Percentiles rank a stretch among this genome's conserved stretches.
These are phyloP conservation scores for Fusarium newnesense DNA, from an alignment of 2,329 filamentous ascomycete species.

Conservation along the genomic window DNA sequence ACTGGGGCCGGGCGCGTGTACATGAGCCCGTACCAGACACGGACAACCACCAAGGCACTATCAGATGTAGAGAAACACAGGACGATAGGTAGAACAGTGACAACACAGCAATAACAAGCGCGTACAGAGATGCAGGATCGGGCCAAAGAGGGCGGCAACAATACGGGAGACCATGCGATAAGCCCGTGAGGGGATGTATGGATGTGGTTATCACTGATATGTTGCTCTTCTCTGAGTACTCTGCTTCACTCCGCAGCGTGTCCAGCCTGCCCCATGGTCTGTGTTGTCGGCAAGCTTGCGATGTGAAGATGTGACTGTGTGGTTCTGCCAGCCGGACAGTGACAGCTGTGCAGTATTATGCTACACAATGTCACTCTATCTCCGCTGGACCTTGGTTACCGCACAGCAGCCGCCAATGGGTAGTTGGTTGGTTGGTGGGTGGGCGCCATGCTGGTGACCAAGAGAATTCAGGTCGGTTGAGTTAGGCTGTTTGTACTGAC, in stretches of 20 bases:
- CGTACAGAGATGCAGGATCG: slow-evolving; percentile 27
- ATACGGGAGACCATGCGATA: slow-evolving; percentile 26
- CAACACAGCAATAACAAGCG: slow-evolving; percentile 29
- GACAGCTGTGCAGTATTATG: slow-evolving; percentile 37
- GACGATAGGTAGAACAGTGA: slow-evolving; percentile 5
- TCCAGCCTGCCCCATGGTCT: slow-evolving; percentile 8
- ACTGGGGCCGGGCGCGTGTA: slow-evolving; percentile 41
- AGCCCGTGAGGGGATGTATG: slow-evolving; percentile 29
- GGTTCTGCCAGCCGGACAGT: slow-evolving; percentile 25
- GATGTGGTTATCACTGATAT: slow-evolving; percentile 1
- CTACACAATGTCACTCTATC: slow-evolving; percentile 38
- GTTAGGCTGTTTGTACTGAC: slow-evolving; percentile 14
- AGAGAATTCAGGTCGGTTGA: slow-evolving; percentile 4
- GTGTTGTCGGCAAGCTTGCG: slow-evolving; percentile 22
- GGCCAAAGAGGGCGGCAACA: slow-evolving; percentile 32
- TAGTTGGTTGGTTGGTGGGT: slow-evolving; percentile 17
- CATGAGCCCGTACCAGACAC: slow-evolving; percentile 31
- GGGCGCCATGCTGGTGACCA: slow-evolving; percentile 23
- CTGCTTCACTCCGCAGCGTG: slow-evolving; percentile 5
- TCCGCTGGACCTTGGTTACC: slow-evolving; percentile 14
- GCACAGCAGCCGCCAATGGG: slow-evolving; percentile 16
- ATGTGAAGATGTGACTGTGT: slow-evolving; percentile 37
- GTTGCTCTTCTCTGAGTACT: neutral
- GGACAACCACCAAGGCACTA: slow-evolving; percentile 24
- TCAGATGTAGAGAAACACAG: slow-evolving; percentile 19